A percentile compares a stretch with the other conserved stretches of the same genome.
Conservation (phyloP, 2,329 filamentous ascomycete species). For the Lachnellula subtilissima region DNA sequence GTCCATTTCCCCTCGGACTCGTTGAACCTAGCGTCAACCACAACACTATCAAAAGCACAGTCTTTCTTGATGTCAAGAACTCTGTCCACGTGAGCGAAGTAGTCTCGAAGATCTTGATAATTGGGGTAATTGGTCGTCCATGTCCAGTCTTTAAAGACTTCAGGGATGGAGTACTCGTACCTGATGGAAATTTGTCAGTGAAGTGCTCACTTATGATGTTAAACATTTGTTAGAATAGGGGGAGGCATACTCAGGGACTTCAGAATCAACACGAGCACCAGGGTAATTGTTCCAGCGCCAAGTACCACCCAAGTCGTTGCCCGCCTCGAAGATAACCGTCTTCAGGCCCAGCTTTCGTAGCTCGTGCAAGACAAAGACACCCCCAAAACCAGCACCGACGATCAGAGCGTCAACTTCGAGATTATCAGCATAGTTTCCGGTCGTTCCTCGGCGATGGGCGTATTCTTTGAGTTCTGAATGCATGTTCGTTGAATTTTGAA, state of each 20-base stretch:
- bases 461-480: constrained; percentile 13
- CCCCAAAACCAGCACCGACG: constrained; percentile 27
- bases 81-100: constrained; percentile 44
- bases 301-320: constrained; percentile 7
- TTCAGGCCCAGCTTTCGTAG: constrained; percentile 27
- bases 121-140: constrained; percentile 40
- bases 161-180: constrained; percentile 36
- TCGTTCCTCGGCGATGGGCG: constrained; percentile 18
- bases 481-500: too few species aligned
- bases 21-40: constrained; percentile 38
- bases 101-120: constrained; percentile 38
- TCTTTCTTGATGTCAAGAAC: constrained; percentile 40
- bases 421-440: constrained; percentile 39
- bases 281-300: constrained; percentile 38
- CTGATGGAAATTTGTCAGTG: too few species aligned
- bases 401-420: constrained; percentile 36
- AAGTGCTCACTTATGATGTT: too few species aligned
- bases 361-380: constrained; percentile 50
- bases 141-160: constrained; percentile 42
- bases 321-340: not conserved
- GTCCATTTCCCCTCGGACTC: constrained; percentile 34
- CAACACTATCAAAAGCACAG: constrained; percentile 36
- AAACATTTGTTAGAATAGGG: constrained; percentile 1
- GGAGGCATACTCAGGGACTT: constrained; percentile 31
- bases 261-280: constrained; percentile 47